Evolutionary conservation across 2,329 filamentous ascomycete genomes (phyloP).

Genomic region (Orbilia blumenaviensis): DNA sequence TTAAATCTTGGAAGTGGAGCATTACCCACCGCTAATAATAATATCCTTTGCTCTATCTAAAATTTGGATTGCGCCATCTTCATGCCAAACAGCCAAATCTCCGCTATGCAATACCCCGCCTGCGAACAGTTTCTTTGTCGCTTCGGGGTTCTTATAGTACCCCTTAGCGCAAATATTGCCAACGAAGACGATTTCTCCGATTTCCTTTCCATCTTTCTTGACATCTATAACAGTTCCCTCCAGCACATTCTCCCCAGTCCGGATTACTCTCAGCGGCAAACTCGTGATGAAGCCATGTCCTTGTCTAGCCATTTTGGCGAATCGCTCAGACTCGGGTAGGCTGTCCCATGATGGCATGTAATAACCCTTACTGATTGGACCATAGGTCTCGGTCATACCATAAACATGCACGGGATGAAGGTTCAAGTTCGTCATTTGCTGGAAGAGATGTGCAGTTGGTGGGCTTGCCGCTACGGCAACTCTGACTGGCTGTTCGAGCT

Average conservation of each 20-base stretch:
- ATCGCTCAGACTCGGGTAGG: slow-evolving; percentile 78
- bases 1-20: too few relatives aligned
- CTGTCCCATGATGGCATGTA: slow-evolving; percentile 83
- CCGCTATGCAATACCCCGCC: slow-evolving; percentile 89
- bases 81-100: slow-evolving; percentile 91
- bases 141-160: slow-evolving; percentile 89
- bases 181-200: slow-evolving; percentile 81
- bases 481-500: slow-evolving; percentile 74
- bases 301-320: slow-evolving; percentile 88
- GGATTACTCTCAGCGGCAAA: slow-evolving; percentile 81
- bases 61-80: slow-evolving; percentile 90
- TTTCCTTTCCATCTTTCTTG: slow-evolving; percentile 74
- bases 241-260: slow-evolving; percentile 66
- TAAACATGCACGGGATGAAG: slow-evolving; percentile 93
- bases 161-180: slow-evolving; percentile 86
- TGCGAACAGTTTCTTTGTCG: slow-evolving; percentile 84
- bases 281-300: slow-evolving; percentile 78
- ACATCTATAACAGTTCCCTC: slow-evolving; percentile 75
- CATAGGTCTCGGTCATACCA: slow-evolving; percentile 69
- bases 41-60: slow-evolving; percentile 96
- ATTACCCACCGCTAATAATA: slow-evolving; percentile 82
- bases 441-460: slow-evolving; percentile 87
- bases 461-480: slow-evolving; percentile 95
- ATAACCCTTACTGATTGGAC: slow-evolving; percentile 94
- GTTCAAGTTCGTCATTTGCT: slow-evolving; percentile 89